Evolutionary conservation across 1,284 basidiomycete species (phyloP).

Genomic region (Cryptococcus wingfieldii): DNA sequence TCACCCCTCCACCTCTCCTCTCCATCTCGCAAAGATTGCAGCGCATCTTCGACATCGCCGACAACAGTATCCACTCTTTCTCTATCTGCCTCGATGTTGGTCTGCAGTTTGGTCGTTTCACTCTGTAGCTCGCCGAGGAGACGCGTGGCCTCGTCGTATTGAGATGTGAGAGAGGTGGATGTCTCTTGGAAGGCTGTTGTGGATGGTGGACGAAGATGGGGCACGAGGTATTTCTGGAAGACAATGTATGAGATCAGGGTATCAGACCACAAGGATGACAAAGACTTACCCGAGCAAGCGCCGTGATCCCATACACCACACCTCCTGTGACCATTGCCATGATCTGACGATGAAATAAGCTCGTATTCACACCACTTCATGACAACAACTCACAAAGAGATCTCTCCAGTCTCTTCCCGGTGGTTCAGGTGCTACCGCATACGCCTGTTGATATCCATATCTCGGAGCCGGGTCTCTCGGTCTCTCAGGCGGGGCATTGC

Average conservation of each 20-base stretch:
- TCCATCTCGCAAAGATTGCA: constrained; percentile 70
- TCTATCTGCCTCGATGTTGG: constrained; percentile 78
- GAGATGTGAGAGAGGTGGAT: constrained; percentile 74
- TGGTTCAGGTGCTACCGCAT: constrained; percentile 32
- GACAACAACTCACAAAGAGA: constrained; percentile 67
- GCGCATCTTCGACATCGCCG: constrained; percentile 71
- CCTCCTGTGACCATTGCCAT: constrained; percentile 88
- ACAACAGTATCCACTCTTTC: constrained; percentile 72
- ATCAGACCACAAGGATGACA: neutral
- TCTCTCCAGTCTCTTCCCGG: constrained; percentile 82
- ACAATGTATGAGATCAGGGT: neutral
- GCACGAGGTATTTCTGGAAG: constrained; percentile 78
- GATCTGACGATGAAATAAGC: constrained; percentile 57
- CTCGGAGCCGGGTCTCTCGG: constrained; percentile 5
- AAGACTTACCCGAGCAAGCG: constrained; percentile 71
- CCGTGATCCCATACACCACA: constrained; percentile 79
- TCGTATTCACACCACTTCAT: neutral
- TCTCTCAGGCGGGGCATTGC: constrained; percentile 6
- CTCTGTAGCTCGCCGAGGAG: constrained; percentile 56
- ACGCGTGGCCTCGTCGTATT: constrained; percentile 88
- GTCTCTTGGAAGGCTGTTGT: constrained; percentile 86
- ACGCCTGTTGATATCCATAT: constrained; percentile 17
- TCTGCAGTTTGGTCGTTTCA: constrained; percentile 67
- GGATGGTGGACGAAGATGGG: constrained; percentile 85
- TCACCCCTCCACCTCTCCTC: constrained; percentile 79